A percentile compares a stretch with the other conserved stretches of the same genome.
Evolutionary conservation across 768 basidiomycete species (phyloP).

Genomic region (Harrya chromipes): DNA sequence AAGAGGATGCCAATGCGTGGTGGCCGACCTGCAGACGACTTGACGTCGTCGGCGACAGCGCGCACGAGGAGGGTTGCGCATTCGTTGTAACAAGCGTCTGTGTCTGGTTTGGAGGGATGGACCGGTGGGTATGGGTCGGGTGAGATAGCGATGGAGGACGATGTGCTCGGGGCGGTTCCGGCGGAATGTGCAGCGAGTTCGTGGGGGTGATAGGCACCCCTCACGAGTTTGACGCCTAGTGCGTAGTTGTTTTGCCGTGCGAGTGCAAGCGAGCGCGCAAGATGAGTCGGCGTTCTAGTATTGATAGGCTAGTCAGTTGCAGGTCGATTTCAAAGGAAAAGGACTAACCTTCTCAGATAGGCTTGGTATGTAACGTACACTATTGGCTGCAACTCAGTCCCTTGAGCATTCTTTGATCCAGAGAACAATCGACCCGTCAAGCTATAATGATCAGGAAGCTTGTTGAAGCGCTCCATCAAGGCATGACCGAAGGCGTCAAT

Average conservation of each 20-base stretch:
- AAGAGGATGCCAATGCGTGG: constrained; percentile 64
- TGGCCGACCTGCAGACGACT: constrained; percentile 9
- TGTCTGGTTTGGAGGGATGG: constrained; percentile 63
- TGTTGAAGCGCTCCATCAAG: constrained; percentile 78
- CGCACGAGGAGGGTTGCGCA: constrained; percentile 57
- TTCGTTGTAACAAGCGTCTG: constrained; percentile 69
- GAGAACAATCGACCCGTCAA: constrained; percentile 1
- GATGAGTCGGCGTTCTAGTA: constrained; percentile 62
- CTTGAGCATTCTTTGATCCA: background rate
- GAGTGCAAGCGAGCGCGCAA: constrained; percentile 60
- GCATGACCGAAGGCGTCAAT: constrained; percentile 76
- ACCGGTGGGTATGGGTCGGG: constrained; percentile 62
- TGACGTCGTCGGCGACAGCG: constrained; percentile 52
- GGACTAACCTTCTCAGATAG: constrained; percentile 67
- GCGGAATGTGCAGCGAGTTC: constrained; percentile 51
- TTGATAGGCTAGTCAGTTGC: background rate
- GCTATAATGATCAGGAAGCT: constrained; percentile 19
- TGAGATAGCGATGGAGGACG: constrained; percentile 45
- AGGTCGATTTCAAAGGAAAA: background rate
- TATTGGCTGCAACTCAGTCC: constrained; percentile 55
- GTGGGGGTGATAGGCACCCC: constrained; percentile 86
- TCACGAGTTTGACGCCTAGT: constrained; percentile 88
- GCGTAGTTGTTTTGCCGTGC: constrained; percentile 66
- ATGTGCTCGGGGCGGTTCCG: constrained; percentile 18
- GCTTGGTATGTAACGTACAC: constrained; percentile 89